Conservation (phyloP, 352 stramenopile genomes). For the Pelagophyceae sp. region DNA sequence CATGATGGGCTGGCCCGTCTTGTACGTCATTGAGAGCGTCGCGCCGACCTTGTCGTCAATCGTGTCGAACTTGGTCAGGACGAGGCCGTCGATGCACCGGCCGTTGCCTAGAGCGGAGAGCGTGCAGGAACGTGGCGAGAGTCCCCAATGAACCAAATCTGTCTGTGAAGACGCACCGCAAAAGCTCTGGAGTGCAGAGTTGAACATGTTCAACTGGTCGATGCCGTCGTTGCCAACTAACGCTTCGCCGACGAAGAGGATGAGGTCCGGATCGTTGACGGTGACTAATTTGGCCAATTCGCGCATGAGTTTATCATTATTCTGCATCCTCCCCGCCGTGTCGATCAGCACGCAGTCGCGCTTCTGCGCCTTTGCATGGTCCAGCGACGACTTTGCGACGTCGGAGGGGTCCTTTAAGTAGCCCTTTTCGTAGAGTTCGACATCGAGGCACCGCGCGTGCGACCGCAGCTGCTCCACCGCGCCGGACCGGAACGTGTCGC, state of each 20-base stretch:
- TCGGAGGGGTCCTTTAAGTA: constrained; percentile 92
- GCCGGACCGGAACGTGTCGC: constrained; percentile 95
- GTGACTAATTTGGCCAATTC: constrained; percentile 90
- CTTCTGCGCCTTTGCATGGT: constrained; percentile 78
- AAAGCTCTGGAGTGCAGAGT: constrained; percentile 49
- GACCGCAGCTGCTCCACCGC: constrained; percentile 96
- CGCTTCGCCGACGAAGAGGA: constrained; percentile 97
- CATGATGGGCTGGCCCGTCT: constrained; percentile 93
- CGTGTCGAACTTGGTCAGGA: constrained; percentile 99
- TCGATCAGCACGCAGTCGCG: constrained; percentile 97
- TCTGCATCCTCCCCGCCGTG: constrained; percentile 96
- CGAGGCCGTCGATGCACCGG: constrained; percentile 91
- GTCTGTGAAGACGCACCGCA: no score
- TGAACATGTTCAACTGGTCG: constrained; percentile 90
- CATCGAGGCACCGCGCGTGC: constrained; percentile 87
- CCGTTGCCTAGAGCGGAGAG: constrained; percentile 68
- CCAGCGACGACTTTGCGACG: constrained; percentile 87
- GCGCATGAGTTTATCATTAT: constrained; percentile 97
- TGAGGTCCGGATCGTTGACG: constrained; percentile 90
- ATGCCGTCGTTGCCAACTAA: constrained; percentile 97
- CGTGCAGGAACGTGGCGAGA: constrained; percentile 48
- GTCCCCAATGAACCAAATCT: no score
- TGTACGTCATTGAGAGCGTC: constrained; percentile 97
- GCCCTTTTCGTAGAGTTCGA: constrained; percentile 87
- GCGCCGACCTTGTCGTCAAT: constrained; percentile 99